Evolutionary conservation across 495 filamentous ascomycete species (phyloP).

Genomic region (Saxophila tyrrhenica): DNA sequence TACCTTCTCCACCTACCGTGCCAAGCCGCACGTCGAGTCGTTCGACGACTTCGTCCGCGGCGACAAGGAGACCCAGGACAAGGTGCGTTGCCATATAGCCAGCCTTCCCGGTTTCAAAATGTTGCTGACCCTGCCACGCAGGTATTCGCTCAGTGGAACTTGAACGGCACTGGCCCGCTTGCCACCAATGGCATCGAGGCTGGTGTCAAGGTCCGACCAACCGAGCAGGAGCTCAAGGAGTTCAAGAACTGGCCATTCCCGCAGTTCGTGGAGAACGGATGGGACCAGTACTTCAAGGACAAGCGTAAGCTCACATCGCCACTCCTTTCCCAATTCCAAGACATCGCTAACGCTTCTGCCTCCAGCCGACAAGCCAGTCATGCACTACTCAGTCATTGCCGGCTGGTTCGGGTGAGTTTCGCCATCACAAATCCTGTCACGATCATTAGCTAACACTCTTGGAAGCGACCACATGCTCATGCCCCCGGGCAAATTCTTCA

Average conservation of each 20-base stretch:
- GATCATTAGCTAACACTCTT: background rate
- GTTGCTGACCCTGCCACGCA: no score
- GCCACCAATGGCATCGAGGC: conserved; percentile 81
- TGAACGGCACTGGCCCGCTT: conserved; percentile 66
- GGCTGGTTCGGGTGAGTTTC: conserved; percentile 25
- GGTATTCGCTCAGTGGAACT: conserved; percentile 57
- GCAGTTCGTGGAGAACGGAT: conserved; percentile 56
- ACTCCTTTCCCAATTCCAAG: background rate
- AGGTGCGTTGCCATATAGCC: no score
- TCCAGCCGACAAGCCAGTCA: conserved; percentile 66
- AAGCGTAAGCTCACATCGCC: background rate
- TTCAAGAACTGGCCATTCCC: conserved; percentile 43
- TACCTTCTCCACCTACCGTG: conserved; percentile 62
- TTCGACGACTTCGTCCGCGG: conserved; percentile 76
- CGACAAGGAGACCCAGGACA: conserved; percentile 47
- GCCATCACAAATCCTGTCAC: background rate
- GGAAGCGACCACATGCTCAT: conserved; percentile 28
- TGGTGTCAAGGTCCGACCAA: conserved; percentile 69
- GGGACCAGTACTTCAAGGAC: conserved; percentile 74
- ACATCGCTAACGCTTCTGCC: conserved; percentile 30
- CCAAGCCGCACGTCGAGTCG: conserved; percentile 64
- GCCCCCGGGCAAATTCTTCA: conserved; percentile 72
- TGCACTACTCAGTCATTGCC: conserved; percentile 46
- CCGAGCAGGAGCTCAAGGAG: conserved; percentile 53
- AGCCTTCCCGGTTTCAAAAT: no score